Evolutionary conservation across 345 rosid genomes (phyloP), one percentile per base, ranked within the genome.

Genomic region (Eutrema japonicum): DNA sequence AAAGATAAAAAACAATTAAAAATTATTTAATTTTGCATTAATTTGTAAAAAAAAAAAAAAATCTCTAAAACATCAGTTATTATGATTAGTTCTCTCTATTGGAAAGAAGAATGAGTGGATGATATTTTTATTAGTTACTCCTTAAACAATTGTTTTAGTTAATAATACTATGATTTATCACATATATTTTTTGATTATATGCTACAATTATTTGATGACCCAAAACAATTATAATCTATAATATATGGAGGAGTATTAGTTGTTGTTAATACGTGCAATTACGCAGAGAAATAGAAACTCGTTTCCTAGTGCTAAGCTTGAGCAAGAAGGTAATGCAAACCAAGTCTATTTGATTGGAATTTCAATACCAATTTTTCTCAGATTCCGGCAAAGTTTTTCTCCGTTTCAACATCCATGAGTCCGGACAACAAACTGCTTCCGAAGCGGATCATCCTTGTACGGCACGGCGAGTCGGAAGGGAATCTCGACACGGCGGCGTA

Each of bases 381-480:
- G 51, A 45, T 73, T 47, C 66, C 38, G 22, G 43, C 50, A 45
- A 50, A 48, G 7, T 12, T 5, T 16, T 42, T 32, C 36, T 51
- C 29, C 60, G 33, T 47, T 70, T 66, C 46, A 54, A n/a, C 36
- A 66, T 68, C 74, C 70, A 78, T 79, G 82, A 75, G 54, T 75
- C 68, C 67, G 4, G 79, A 79, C 47, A 65, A 64, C 26, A 73
- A 68, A 56, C 70, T 78, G 35, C 85, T 90, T 4, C 99, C 99
- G n/a, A 89, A 85, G 70, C 87, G 99, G 37, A 95, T 95, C 71
- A 88, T 95, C 80, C 83, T 95, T 37, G 86, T 95, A 72, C 94
- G 99, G 0, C 99, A 95, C 75, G 99, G 99, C 14, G 96, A 95
- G 78, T 95, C 99, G 0, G 81, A 87, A 76, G 99, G 97, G 4